Evolutionary conservation across 306 rosid genomes (phyloP).

Genomic region (Quercus variabilis): DNA sequence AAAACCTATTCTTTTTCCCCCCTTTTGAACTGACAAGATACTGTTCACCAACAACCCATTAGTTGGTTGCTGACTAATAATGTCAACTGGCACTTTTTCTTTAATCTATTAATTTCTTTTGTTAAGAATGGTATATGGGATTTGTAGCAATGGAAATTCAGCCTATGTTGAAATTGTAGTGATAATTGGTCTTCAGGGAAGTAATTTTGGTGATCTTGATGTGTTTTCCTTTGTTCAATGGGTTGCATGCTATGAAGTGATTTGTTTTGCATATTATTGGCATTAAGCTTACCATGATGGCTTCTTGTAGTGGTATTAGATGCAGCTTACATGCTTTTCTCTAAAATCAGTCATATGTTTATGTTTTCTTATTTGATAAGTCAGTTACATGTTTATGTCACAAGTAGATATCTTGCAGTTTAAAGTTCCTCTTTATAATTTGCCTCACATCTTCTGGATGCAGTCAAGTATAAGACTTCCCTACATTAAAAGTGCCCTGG

Average conservation of each 20-base stretch:
- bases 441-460: conserved; percentile 32
- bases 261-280: background rate
- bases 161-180: background rate
- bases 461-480: conserved; percentile 92
- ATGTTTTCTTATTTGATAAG: background rate
- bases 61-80: background rate
- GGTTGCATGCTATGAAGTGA: background rate
- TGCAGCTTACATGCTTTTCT: background rate
- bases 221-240: background rate
- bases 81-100: background rate
- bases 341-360: background rate
- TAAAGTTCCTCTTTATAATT: conserved; percentile 22
- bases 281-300: background rate
- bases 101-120: background rate
- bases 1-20: background rate
- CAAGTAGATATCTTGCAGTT: background rate
- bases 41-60: background rate
- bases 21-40: background rate
- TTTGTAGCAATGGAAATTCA: background rate
- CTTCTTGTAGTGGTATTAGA: background rate
- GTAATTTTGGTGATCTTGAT: background rate
- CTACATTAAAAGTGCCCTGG: conserved; percentile 65
- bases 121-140: background rate
- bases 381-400: background rate
- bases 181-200: background rate